Conservation (phyloP, 768 basidiomycete species). For the Tricholoma furcatifolium region DNA sequence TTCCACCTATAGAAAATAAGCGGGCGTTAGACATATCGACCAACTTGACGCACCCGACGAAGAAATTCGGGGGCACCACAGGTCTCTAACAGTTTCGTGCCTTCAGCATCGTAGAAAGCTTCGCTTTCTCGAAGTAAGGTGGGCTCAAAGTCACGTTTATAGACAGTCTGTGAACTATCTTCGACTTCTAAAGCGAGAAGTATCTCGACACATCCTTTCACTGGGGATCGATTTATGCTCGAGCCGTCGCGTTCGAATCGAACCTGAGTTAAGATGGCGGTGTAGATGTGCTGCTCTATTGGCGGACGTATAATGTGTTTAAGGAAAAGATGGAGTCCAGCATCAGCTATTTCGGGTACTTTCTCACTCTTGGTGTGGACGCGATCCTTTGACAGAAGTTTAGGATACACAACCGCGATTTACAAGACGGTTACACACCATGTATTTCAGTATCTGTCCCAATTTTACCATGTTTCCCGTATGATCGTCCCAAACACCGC, state of each 20-base stretch:
- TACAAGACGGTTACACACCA: slow-evolving; percentile 55
- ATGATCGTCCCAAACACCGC: slow-evolving; percentile 93
- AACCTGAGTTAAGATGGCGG: slow-evolving; percentile 83
- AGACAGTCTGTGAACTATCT: slow-evolving; percentile 56
- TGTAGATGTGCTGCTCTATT: slow-evolving; percentile 80
- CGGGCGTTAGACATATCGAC: slow-evolving; percentile 11
- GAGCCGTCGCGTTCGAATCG: slow-evolving; percentile 91
- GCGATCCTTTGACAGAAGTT: slow-evolving; percentile 68
- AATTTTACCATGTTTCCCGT: slow-evolving; percentile 84
- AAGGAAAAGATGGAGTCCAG: slow-evolving; percentile 82
- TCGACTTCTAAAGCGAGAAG: slow-evolving; percentile 65
- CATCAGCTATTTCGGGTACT: slow-evolving; percentile 78
- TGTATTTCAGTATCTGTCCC: slow-evolving; percentile 90
- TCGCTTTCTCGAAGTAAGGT: slow-evolving; percentile 75
- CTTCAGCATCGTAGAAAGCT: slow-evolving; percentile 78
- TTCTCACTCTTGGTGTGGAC: slow-evolving; percentile 75
- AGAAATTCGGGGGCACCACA: slow-evolving; percentile 86
- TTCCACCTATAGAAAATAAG: slow-evolving; percentile 60
- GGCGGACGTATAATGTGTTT: slow-evolving; percentile 75
- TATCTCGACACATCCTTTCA: slow-evolving; percentile 87
- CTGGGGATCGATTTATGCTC: slow-evolving; percentile 85
- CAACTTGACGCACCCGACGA: slow-evolving; percentile 52
- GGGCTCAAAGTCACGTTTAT: slow-evolving; percentile 84
- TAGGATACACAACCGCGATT: slow-evolving; percentile 1
- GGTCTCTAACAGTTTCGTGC: slow-evolving; percentile 60